Percentiles rank a stretch among this genome's conserved stretches.
Evolutionary conservation across 23 red algal species (phyloP).

Genomic region (Gracilaria domingensis): DNA sequence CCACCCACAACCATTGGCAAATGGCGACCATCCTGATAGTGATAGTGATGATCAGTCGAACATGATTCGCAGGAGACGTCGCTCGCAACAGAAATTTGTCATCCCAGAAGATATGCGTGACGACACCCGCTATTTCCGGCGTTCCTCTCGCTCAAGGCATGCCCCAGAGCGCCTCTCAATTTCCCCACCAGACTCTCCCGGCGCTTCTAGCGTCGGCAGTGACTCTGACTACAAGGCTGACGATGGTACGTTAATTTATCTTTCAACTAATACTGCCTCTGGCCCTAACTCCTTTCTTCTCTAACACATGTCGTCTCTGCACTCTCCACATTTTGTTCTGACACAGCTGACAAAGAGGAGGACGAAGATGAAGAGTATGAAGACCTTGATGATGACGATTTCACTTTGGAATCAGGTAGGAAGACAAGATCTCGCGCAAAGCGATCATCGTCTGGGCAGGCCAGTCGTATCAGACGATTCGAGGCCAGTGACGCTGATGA

Average conservation of each 20-base stretch:
- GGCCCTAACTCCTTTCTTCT: background rate
- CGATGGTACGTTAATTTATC: conserved; percentile 59
- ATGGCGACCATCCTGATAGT: conserved; percentile 40
- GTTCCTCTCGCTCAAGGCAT: conserved; percentile 62
- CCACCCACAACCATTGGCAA: background rate
- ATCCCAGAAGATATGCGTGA: conserved; percentile 75
- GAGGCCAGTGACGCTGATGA: conserved; percentile 47
- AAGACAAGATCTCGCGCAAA: conserved; percentile 32
- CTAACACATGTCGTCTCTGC: background rate
- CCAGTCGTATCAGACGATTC: background rate
- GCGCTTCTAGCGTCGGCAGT: conserved; percentile 41
- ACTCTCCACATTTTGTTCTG: background rate
- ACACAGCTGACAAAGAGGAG: conserved; percentile 44
- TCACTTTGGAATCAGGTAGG: conserved; percentile 19
- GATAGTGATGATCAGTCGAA: conserved; percentile 51
- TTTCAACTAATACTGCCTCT: background rate
- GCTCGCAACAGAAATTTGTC: conserved; percentile 38
- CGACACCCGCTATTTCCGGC: conserved; percentile 66
- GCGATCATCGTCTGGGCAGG: conserved; percentile 7
- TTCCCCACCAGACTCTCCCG: conserved; percentile 53
- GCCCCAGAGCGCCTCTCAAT: conserved; percentile 61
- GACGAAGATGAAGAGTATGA: conserved; percentile 56
- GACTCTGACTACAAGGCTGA: conserved; percentile 63
- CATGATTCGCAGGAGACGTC: conserved; percentile 30
- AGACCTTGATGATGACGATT: conserved; percentile 75